Evolutionary conservation across 768 basidiomycete species (phyloP).

Genomic region (Tremella yokohamensis): DNA sequence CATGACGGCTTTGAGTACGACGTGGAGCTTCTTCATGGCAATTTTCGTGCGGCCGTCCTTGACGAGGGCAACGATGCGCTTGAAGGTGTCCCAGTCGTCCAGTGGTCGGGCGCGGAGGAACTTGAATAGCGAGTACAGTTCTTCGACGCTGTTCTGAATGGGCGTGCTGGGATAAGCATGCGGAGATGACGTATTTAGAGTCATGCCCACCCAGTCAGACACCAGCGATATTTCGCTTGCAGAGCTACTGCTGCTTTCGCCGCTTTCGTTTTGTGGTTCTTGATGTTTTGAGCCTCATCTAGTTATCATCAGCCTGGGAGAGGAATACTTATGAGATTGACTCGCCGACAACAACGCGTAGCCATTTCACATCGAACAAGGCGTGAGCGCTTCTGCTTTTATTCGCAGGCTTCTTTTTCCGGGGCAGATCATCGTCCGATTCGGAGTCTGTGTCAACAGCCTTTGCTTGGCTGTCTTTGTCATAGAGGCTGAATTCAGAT

Average conservation of each 20-base stretch:
- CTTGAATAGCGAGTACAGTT: slow-evolving; percentile 81
- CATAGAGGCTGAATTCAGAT: slow-evolving; percentile 66
- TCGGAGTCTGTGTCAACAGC: slow-evolving; percentile 53
- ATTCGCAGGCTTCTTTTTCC: slow-evolving; percentile 54
- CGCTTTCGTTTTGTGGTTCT: slow-evolving; percentile 72
- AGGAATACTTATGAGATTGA: neutral
- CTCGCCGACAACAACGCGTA: slow-evolving; percentile 76
- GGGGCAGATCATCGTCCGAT: slow-evolving; percentile 54
- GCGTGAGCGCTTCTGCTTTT: slow-evolving; percentile 53
- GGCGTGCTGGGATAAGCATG: neutral
- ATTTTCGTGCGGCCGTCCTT: slow-evolving; percentile 61
- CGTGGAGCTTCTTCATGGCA: slow-evolving; percentile 82
- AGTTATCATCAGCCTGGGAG: neutral
- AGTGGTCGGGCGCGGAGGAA: slow-evolving; percentile 77
- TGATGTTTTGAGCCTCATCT: slow-evolving; percentile 96
- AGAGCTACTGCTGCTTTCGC: slow-evolving; percentile 74
- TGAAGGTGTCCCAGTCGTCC: slow-evolving; percentile 75
- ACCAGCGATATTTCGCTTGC: slow-evolving; percentile 79
- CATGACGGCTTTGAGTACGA: slow-evolving; percentile 82
- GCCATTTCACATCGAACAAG: slow-evolving; percentile 76
- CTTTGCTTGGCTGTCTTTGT: slow-evolving; percentile 54
- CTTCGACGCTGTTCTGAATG: slow-evolving; percentile 78
- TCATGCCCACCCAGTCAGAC: slow-evolving; percentile 62
- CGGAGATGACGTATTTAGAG: slow-evolving; percentile 41
- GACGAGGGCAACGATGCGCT: slow-evolving; percentile 74